These are phyloP conservation scores for Penicillium concentricum DNA, from an alignment of 2,329 filamentous ascomycete species.

Conservation along the genomic window DNA sequence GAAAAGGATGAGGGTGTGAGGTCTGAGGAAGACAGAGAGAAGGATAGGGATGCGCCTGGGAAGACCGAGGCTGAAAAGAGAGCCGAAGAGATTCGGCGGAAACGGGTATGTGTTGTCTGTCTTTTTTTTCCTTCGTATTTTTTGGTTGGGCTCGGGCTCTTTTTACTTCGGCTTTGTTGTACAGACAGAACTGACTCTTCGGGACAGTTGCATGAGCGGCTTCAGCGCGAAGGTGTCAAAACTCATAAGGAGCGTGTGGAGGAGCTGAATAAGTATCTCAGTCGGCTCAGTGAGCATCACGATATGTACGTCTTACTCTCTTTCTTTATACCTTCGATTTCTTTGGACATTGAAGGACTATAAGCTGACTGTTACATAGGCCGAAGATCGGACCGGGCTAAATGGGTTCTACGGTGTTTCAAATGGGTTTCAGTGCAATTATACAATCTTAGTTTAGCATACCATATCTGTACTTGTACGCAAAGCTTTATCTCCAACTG, in stretches of 20 bases:
- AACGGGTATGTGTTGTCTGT: slow-evolving; percentile 61
- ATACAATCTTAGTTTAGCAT: not conserved
- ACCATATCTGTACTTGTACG: not conserved
- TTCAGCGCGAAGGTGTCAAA: slow-evolving; percentile 84
- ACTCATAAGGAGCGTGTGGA: slow-evolving; percentile 97
- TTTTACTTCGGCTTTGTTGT: slow-evolving; percentile 4
- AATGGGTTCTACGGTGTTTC: slow-evolving; percentile 6
- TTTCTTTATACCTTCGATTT: not conserved
- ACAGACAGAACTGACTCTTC: slow-evolving; percentile 4
- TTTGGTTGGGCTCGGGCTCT: not conserved
- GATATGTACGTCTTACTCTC: slow-evolving; percentile 66
- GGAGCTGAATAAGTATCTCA: slow-evolving; percentile 90
- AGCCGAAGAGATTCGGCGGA: slow-evolving; percentile 77
- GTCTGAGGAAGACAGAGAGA: slow-evolving; percentile 9
- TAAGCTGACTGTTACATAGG: slow-evolving; percentile 27
- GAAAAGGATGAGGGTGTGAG: slow-evolving; percentile 18
- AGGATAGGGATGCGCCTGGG: slow-evolving; percentile 28
- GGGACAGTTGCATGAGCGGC: slow-evolving; percentile 71
- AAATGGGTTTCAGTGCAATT: not conserved
- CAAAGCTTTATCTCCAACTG: not conserved
- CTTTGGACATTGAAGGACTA: not conserved
- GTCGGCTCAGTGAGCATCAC: slow-evolving; percentile 90
- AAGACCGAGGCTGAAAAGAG: slow-evolving; percentile 85
- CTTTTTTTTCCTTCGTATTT: not conserved
- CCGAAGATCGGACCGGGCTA: slow-evolving; percentile 45